phyloP scores from a whole-genome alignment of 106 monocot species.

The Platanthera guangdongensis region DNA sequence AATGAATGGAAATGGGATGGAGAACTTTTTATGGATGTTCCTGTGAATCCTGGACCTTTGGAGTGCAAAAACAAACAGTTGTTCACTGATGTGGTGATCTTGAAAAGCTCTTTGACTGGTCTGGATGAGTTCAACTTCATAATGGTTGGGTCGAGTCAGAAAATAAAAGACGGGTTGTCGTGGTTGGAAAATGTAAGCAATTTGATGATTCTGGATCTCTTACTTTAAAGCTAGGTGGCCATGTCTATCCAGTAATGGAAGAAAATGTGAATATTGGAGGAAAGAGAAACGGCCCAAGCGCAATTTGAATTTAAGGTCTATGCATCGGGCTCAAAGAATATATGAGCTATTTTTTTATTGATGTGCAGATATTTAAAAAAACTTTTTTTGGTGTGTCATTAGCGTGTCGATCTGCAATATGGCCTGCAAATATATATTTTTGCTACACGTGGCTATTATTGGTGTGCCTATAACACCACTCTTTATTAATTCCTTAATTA shows the following conservation, averaged over 20 bases:
- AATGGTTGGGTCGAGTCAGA: slow-evolving; percentile 10
- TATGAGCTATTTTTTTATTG: too few species aligned
- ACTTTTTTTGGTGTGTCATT: too few species aligned
- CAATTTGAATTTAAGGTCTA: too few species aligned
- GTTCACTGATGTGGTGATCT: slow-evolving; percentile 8
- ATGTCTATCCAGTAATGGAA: slow-evolving; percentile 13
- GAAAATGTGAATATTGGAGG: slow-evolving; percentile 13
- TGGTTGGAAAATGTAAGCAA: slow-evolving; percentile 17
- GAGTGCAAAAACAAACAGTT: slow-evolving; percentile 33
- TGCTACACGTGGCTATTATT: too few species aligned
- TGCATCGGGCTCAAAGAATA: too few species aligned
- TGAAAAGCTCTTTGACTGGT: slow-evolving; percentile 16
- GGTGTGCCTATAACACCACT: too few species aligned
- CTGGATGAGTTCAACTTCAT: slow-evolving; percentile 21
- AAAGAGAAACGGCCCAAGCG: slow-evolving; percentile 10
- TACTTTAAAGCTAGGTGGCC: slow-evolving; percentile 40
- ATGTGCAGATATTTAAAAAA: too few species aligned
- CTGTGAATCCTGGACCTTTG: slow-evolving; percentile 16
- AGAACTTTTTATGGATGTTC: slow-evolving; percentile 31
- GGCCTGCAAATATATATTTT: too few species aligned
- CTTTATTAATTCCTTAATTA: too few species aligned
- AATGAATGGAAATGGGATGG: slow-evolving; percentile 66
- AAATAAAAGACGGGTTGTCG: slow-evolving; percentile 31
- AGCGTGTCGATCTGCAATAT: too few species aligned
- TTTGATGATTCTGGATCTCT: slow-evolving; percentile 23